Conservation (phyloP, 768 basidiomycete genomes). For the Xerocomellus dryophilus region DNA sequence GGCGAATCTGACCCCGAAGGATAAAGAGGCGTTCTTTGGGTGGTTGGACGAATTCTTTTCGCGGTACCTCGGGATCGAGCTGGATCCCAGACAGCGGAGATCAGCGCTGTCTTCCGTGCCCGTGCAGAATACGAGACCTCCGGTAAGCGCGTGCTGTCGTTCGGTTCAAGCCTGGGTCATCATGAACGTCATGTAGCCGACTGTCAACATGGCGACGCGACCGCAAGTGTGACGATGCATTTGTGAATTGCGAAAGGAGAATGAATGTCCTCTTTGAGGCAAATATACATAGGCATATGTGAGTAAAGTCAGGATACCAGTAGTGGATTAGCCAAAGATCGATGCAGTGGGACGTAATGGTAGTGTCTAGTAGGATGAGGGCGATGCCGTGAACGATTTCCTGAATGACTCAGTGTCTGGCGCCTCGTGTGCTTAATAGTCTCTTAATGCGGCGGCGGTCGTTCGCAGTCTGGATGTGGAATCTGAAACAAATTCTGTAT, state of each 20-base stretch:
- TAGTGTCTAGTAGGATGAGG: conserved; percentile 20
- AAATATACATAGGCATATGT: conserved; percentile 15
- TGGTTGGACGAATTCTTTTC: conserved; percentile 85
- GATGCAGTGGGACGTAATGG: conserved; percentile 6
- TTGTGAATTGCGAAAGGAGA: neutral
- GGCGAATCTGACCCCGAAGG: conserved; percentile 60
- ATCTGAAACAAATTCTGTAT: conserved; percentile 38
- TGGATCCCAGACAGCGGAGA: conserved; percentile 12
- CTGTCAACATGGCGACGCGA: conserved; percentile 21
- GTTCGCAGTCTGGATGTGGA: conserved; percentile 33
- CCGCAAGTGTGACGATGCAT: conserved; percentile 10
- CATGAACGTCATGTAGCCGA: conserved; percentile 15
- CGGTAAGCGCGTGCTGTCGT: conserved; percentile 17
- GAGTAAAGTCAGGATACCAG: conserved; percentile 5
- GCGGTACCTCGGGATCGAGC: conserved; percentile 34
- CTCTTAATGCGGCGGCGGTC: conserved; percentile 13
- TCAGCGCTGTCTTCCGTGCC: neutral
- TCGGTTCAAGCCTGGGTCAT: neutral
- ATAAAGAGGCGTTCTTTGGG: conserved; percentile 69
- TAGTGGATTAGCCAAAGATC: conserved; percentile 17
- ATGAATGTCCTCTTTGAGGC: conserved; percentile 3
- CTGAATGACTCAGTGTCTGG: neutral
- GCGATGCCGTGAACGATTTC: neutral
- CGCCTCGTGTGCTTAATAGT: neutral
- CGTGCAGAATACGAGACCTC: neutral